phyloP scores from a whole-genome alignment of 176 grass and related monocot species.

The Triticum turgidum region DNA sequence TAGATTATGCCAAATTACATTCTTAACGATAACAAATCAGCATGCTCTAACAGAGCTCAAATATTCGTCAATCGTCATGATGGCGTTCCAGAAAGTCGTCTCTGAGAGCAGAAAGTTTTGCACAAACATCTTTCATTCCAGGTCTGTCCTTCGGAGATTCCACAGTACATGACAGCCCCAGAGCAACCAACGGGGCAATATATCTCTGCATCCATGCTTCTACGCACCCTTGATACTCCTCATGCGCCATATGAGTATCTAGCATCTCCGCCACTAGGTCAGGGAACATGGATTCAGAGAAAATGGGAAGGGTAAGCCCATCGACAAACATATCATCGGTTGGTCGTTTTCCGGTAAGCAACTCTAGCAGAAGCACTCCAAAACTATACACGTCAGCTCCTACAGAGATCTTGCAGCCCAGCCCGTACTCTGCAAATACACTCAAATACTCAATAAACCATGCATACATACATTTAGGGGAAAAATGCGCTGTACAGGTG shows the following conservation, averaged over 20 bases:
- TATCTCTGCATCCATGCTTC: constrained; percentile 2
- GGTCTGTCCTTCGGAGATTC: constrained; percentile 28
- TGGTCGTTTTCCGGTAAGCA: constrained; percentile 14
- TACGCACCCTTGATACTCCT: not conserved
- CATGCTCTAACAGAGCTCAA: not conserved
- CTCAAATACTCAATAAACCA: too few relatives aligned
- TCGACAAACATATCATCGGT: not conserved
- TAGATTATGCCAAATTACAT: not conserved
- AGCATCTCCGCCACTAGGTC: constrained; percentile 26
- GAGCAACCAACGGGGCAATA: constrained; percentile 5
- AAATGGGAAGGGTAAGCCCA: constrained; percentile 19
- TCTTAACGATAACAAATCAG: not conserved
- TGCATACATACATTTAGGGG: too few relatives aligned
- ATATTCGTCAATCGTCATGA: not conserved
- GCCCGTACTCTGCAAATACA: constrained; percentile 14
- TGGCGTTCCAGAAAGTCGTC: not conserved
- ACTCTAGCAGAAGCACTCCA: constrained; percentile 38
- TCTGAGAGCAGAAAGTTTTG: constrained; percentile 17
- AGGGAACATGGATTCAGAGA: constrained; percentile 23
- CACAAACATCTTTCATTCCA: constrained; percentile 33
- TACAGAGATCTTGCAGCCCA: constrained; percentile 7
- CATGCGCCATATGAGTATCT: constrained; percentile 11
- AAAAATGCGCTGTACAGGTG: too few relatives aligned
- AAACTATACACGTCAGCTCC: constrained; percentile 27
- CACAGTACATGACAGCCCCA: constrained; percentile 33